phyloP scores from a whole-genome alignment of 805 yeast species.

The Yamadazyma insecticola region DNA sequence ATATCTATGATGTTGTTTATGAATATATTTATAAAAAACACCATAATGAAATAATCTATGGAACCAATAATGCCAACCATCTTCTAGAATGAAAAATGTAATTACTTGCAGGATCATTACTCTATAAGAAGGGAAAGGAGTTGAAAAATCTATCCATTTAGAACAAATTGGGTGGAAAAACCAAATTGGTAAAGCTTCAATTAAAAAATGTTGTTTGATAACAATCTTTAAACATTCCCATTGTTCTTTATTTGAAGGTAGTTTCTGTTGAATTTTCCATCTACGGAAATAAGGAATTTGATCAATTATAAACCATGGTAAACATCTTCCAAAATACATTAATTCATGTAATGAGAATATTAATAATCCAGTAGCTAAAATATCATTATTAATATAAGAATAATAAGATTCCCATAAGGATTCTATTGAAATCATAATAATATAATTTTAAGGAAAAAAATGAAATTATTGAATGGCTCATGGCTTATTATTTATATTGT shows the following conservation, averaged over 20 bases:
- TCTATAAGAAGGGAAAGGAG: constrained; percentile 75
- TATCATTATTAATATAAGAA: constrained; percentile 78
- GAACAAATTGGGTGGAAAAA: constrained; percentile 91
- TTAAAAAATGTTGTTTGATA: constrained; percentile 78
- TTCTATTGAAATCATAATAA: constrained; percentile 43
- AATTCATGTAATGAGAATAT: constrained; percentile 81
- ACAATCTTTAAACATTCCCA: constrained; percentile 90
- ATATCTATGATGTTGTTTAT: constrained; percentile 95
- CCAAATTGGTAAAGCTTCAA: constrained; percentile 96
- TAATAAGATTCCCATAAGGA: constrained; percentile 88
- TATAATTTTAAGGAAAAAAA: too few relatives aligned
- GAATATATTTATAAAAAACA: constrained; percentile 84
- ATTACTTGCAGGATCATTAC: constrained; percentile 64
- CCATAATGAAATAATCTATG: constrained; percentile 90
- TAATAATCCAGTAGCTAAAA: constrained; percentile 86
- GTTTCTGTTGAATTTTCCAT: constrained; percentile 86
- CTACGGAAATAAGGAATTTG: constrained; percentile 77
- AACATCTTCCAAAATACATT: constrained; percentile 84
- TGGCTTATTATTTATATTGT: constrained; percentile 1
- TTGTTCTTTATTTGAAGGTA: constrained; percentile 79
- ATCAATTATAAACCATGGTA: constrained; percentile 92
- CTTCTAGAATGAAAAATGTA: constrained; percentile 81
- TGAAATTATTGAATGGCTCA: too few relatives aligned
- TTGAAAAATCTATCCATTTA: constrained; percentile 63
- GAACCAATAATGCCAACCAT: constrained; percentile 95